Evolutionary conservation across 768 basidiomycete genomes (phyloP), one percentile per base, ranked within the genome.

Genomic region (Tulasnella sp.): DNA sequence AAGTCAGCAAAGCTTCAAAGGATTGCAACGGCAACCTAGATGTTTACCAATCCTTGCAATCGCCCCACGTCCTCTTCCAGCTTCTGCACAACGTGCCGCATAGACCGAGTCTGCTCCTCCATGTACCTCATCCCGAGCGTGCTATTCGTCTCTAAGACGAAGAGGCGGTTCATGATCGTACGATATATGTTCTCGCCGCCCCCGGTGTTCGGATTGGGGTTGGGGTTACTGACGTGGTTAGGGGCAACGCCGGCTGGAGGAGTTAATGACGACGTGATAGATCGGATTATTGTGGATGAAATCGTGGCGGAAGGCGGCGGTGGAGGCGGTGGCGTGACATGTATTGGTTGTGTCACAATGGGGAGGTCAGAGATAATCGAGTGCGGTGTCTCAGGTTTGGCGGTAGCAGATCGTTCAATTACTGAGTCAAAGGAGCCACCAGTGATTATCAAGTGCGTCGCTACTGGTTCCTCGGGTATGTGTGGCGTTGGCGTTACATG

Each of bases 151-250:
- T 98, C 94, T 13, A 98, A 78, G 4, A 82, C 80, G 2, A 81
- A 80, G 10, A 99, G 77, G 5, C 93, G 84, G 65, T 96, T 95
- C 83, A 94, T 94, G 65, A 98, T 99, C 11, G 86, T 89, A 7
- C 92, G 85, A 67, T 96, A 98, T 64, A 99, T 93, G 1, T 91
- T 94, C 69, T 99, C 96, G 23, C 88, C 89, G 11, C 61, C 62
- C 19, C 58, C 32, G 4, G 58, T 26, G 52, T 41, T 29, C 13
- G 38, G 11, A 27, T 13, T 23, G 23, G 56, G n/a, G 61, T 34
- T 11, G 61, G 42, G 29, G 69, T 44, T 50, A n/a, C n/a, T n/a
- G n/a, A n/a, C n/a, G n/a, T n/a, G n/a, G n/a, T n/a, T n/a, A n/a
- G 68, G 56, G 26, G 64, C 59, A 63, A 63, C 43, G 65, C 41